These are phyloP conservation scores for Arachis hypogaea DNA, from an alignment of 306 rosid genomes.

Conservation along the genomic window DNA sequence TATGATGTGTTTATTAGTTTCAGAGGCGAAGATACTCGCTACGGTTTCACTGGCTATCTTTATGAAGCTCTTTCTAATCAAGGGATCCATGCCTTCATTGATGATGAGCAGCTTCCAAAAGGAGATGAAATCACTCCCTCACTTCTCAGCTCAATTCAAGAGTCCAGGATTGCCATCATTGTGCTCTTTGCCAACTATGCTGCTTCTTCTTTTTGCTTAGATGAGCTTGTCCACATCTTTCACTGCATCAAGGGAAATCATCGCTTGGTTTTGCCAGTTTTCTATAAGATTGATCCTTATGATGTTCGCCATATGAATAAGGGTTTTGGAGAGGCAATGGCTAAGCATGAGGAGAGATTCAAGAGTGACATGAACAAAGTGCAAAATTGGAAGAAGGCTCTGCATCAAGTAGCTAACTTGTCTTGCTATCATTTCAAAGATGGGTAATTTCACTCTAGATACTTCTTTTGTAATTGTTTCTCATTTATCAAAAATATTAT, in stretches of 20 bases:
- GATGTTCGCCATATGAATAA: background rate
- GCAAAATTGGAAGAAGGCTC: slow-evolving; percentile 18
- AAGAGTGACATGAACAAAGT: background rate
- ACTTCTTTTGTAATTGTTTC: no score
- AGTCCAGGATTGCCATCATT: background rate
- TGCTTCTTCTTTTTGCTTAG: background rate
- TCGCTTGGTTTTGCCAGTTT: background rate
- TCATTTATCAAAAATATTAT: no score
- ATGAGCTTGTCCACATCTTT: slow-evolving; percentile 1
- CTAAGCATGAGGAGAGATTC: background rate
- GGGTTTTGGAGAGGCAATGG: background rate
- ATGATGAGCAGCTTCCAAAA: background rate
- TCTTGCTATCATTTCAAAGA: background rate
- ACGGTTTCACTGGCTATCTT: background rate
- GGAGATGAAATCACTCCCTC: background rate
- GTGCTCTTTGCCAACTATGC: background rate
- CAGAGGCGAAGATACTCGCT: no score
- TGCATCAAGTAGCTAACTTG: background rate
- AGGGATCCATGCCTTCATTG: background rate
- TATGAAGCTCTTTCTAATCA: background rate
- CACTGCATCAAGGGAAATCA: background rate
- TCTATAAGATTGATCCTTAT: slow-evolving; percentile 9
- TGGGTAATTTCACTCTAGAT: no score
- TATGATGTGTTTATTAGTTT: no score
- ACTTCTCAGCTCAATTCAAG: background rate